Evolutionary conservation across 2,329 filamentous ascomycete genomes (phyloP), one percentile per base, ranked within the genome.

Genomic region (Pseudomassariella vexata): DNA sequence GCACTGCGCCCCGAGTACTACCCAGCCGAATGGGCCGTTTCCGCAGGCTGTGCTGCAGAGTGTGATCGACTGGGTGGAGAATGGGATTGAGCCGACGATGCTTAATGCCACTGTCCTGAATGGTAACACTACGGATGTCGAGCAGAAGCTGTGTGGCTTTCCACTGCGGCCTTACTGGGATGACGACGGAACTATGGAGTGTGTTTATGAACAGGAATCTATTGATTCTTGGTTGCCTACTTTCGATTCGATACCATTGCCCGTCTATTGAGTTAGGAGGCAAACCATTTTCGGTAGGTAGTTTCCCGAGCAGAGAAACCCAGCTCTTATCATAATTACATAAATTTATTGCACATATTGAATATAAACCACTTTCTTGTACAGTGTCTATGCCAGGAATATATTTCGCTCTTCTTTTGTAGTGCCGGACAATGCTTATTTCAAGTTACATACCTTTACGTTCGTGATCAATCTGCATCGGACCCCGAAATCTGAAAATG

Each of bases 161-260:
- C 22, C 30, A 12, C 9, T 15, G 15, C 30, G 30, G 5, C 30
- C 30, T 5, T 23, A 24, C 11, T 32, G 30, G 30, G 16, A 22
- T 17, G 19, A 20, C 30, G 30, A 16, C 20, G 23, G 25, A 15
- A n/a, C n/a, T n/a, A 24, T 24, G 22, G 21, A 32, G 18, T 32
- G 30, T 23, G 30, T 32, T 8, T 32, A 22, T 9, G 30, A 32
- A 17, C 21, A 32, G 22, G 30, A 23, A 6, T 32, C 30, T 7
- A 22, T 22, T 20, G 30, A 32, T 16, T 18, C 30, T 17, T 32
- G 30, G 30, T 23, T 32, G 30, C 30, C 30, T 12, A 32, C 24
- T 16, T 23, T 25, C 11, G 22, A 32, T 16, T 32, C 30, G 7
- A 25, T 32, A 21, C 30, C 30, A n/a, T 16, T 32, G 14, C 30